Base-by-base conservation (phyloP, 2,329 filamentous ascomycete species). In the Fusarium fujikuroi region DNA sequence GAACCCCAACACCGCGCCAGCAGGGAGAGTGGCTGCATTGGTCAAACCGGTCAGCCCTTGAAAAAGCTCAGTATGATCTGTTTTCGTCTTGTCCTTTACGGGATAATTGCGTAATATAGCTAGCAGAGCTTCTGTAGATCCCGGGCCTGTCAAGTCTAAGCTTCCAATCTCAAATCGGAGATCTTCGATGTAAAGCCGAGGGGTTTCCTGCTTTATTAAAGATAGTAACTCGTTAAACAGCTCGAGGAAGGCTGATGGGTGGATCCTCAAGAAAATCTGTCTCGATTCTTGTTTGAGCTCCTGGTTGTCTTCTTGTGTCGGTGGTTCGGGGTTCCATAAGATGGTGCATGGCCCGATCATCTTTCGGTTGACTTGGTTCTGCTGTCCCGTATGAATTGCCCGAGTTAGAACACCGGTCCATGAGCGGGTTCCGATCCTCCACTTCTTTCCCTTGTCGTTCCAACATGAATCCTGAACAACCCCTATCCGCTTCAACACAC, bases 211-310 rank as follows among this genome's bases (percentile, higher is more conserved):
- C 76, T 89, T 92, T 23, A 85, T 84, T 4, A 90, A 80, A 5
- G 85, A 84, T 21, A 90, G 76, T 5, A 94, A 80, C 67, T 92
- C 87, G 28, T 90, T 85, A 85, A 93, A 95, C 0, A 92, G 80
- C 74, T 93, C 88, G 4, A 90, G 82, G 76, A 94, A 95, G 11
- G 92, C 92, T 25, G 95, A 92, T 5, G 96, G 96, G 80, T 98
- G 95, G 3, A 95, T 84, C 61, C 95, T 88, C 58, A 98, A 81
- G 63, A 95, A 90, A 2, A 93, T 79, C 21, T 87, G 85, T 80
- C 82, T 76, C 43, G 80, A 79, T 0, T 30, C 34, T 69, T 78
- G 80, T 43, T 66, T 77, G 3, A 71, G 63, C 15, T 79, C 68
- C 12, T 66, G 59, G 4, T 65, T 65, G 9, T 81, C 73, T 69